Evolutionary conservation across 164 flowering plant genomes (phyloP), one percentile per base, ranked within the genome.

Genomic region (Aristolochia contorta): DNA sequence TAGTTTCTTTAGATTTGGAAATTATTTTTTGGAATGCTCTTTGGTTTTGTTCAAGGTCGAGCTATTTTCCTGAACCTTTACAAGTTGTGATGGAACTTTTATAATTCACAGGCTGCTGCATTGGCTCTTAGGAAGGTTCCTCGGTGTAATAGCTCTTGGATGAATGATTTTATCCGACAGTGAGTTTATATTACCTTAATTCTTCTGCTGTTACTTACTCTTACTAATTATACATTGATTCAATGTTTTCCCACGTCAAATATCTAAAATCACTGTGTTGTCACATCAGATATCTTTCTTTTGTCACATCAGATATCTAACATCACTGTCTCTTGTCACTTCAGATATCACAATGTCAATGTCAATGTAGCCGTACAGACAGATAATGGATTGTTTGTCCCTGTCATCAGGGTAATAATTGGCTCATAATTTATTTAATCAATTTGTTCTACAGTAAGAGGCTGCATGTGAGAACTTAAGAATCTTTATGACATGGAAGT

Each of bases 351-450:
- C 64, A 82, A 86, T 66, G 91, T 93, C 62, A 86, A 93, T 60
- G 72, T 93, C 61, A 86, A 82, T 71, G 96, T 93, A 49, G 98
- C 97, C 3, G 96, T 93, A 57, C 97, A 93, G 78, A 93, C 99
- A 24, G 97, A 91, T 12, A 78, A 91, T 74, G 99, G 97, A 58
- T 80, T 88, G 12, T 91, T 68, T 73, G 97, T 87, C 54, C 99
- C 99, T 19, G 93, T 90, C 57, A 65, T 94, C 61, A 80, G 76
- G 86, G 97, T 90, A 46, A 58, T 37, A 37, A 10, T 37, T 4
- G 43, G 43, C 43, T 3, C 1, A 37, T 37, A 37, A 7, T 37
- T 37, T 37, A 37, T 37, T 82, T 65, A 16, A 25, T 54, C 24
- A 7, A n/a, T 56, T 16, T 56, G 12, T 19, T 32, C 58, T 58